Base-by-base conservation (phyloP, 2,329 filamentous ascomycete species). In the Talaromyces rugulosus region DNA sequence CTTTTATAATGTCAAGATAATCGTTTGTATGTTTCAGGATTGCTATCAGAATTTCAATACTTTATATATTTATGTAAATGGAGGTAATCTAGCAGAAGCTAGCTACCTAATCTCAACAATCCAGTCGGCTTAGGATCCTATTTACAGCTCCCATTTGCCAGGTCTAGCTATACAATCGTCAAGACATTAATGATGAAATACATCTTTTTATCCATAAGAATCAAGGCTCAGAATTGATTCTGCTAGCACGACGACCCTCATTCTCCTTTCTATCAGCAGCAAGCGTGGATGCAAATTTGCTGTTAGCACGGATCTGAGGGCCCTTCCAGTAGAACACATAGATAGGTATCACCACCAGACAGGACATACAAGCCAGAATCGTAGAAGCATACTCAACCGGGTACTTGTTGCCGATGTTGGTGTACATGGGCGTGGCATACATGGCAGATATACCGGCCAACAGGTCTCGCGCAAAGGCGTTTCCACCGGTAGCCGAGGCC, bases 401-500 rank as follows among this genome's bases (percentile, higher is more conserved):
- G 5, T 77, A 72, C 18, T 69, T 62, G 12, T 71, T 69, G 0
- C 74, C 72, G 62, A 82, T 79, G 31, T 78, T 85, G 55, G 75
- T 69, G 72, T 86, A 87, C 74, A 88, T 86, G 0, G 89, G 88
- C 0, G 83, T 83, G 0, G 88, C 85, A 14, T 87, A 88, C 56
- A 91, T 80, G 0, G 88, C 89, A 1, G 90, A 83, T 9, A 91
- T 81, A 74, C 89, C 89, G 1, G 89, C 89, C 0, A 92, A 77
- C 74, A 91, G 87, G 70, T 92, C 89, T 66, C 89, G 83, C 2
- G 88, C 83, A 77, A 89, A 91, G 1, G 89, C 89, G 65, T 92
- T 92, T 23, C 89, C 89, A 44, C 89, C 89, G 0, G 89, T 91
- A 0, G 89, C 89, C 0, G 88, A 90, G 1, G 89, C 89, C 1